These are phyloP conservation scores for Fusarium sp. DNA, from an alignment of 2,329 filamentous ascomycete species.

Conservation along the genomic window DNA sequence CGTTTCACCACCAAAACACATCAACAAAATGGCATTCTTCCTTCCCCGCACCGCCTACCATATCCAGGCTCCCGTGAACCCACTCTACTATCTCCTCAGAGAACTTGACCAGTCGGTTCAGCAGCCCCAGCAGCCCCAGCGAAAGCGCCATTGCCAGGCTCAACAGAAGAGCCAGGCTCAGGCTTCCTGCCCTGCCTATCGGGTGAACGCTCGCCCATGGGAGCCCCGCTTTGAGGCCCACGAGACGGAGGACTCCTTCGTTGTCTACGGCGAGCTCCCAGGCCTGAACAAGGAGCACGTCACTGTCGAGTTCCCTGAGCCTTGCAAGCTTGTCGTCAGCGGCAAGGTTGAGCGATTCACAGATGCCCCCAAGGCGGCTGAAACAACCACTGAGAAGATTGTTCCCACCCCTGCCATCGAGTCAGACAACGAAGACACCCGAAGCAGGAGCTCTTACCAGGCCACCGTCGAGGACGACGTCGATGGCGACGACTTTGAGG, in stretches of 20 bases:
- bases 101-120: slow-evolving; percentile 32
- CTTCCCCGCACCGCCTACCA: slow-evolving; percentile 27
- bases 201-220: slow-evolving; percentile 11
- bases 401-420: background rate
- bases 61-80: slow-evolving; percentile 20
- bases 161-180: slow-evolving; percentile 32
- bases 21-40: slow-evolving; percentile 28
- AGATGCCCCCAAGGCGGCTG: slow-evolving; percentile 46
- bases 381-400: background rate
- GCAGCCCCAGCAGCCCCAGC: slow-evolving; percentile 22
- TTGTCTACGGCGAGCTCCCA: slow-evolving; percentile 83
- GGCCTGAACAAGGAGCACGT: slow-evolving; percentile 80
- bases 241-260: slow-evolving; percentile 68
- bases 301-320: slow-evolving; percentile 81
- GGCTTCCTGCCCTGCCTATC: slow-evolving; percentile 37
- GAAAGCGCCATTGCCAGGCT: slow-evolving; percentile 28
- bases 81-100: slow-evolving; percentile 24
- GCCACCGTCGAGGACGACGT: slow-evolving; percentile 31
- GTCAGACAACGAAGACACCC: slow-evolving; percentile 24
- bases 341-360: slow-evolving; percentile 74
- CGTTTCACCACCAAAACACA: background rate
- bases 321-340: slow-evolving; percentile 76
- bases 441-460: slow-evolving; percentile 31
- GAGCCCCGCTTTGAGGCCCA: slow-evolving; percentile 22
- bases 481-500: slow-evolving; percentile 30